These are phyloP conservation scores for Stevia rebaudiana DNA, from an alignment of 140 eudicot genomes.

Conservation along the genomic window DNA sequence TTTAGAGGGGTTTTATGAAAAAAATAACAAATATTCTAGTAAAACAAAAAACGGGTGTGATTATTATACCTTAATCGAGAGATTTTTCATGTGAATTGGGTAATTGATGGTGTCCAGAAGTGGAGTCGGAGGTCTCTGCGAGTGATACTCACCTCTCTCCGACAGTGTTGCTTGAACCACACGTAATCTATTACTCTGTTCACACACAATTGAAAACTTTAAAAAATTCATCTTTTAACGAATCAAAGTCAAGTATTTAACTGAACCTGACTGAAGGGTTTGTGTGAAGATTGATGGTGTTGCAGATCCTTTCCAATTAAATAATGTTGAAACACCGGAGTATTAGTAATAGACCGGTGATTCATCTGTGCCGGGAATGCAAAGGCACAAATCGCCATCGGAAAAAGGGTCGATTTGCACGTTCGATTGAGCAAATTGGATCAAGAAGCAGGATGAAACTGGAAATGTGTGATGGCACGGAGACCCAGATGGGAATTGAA, in stretches of 20 bases:
- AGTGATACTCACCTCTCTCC: slow-evolving; percentile 73
- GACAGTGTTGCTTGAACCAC: slow-evolving; percentile 65
- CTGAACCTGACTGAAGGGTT: slow-evolving; percentile 47
- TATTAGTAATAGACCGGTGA: slow-evolving; percentile 13
- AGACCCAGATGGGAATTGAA: neutral
- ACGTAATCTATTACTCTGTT: slow-evolving; percentile 39
- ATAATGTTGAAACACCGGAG: slow-evolving; percentile 26
- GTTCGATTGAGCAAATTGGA: neutral
- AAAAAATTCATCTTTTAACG: neutral
- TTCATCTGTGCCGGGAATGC: slow-evolving; percentile 42
- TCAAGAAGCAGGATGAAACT: neutral
- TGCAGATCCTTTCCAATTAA: slow-evolving; percentile 42
- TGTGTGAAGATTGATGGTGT: slow-evolving; percentile 20
- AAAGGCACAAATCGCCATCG: slow-evolving; percentile 55
- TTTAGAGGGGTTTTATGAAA: neutral
- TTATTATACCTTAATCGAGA: slow-evolving; percentile 59
- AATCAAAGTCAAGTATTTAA: neutral
- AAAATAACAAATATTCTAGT: neutral
- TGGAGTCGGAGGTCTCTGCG: slow-evolving; percentile 93
- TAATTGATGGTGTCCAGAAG: slow-evolving; percentile 88
- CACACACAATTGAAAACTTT: neutral
- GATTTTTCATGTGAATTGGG: slow-evolving; percentile 96
- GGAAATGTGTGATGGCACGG: slow-evolving; percentile 7
- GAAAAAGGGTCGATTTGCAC: neutral
- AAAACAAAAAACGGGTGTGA: neutral